Base-by-base conservation (phyloP, 192 early-diverging fungal genomes). In the Linnemannia elongata region DNA sequence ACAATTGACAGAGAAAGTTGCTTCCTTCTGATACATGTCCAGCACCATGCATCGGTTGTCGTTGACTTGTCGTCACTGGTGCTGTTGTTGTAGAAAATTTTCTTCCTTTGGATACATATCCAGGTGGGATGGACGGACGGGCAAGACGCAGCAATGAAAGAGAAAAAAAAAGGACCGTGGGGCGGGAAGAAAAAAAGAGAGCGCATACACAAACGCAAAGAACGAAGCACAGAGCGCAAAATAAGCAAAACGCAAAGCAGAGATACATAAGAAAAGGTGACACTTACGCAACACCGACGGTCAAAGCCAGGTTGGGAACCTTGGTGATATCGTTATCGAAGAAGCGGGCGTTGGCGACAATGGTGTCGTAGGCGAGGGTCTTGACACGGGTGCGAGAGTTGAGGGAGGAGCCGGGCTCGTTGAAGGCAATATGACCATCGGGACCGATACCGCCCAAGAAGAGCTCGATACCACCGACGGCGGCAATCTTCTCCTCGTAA, bases 391-490 rank as follows among this genome's bases (percentile, higher is more conserved):
- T 97, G 76, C 95, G 92, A 27, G 94, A 95, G 73, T 91, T 92
- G 74, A 97, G 90, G 49, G 95, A 96, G 66, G 95, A 96, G 30
- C 96, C 96, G 38, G 96, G 96, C 85, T 97, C 96, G 86, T 97
- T 97, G 90, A 97, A 97, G 49, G 96, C 96, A 88, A 97, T 96
- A 85, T 97, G 96, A 80, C 96, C 96, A 89, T 97, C 96, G 20
- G 96, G 96, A 42, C 96, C 96, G 75, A 97, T 97, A 81, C 96
- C 95, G 81, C 96, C 96, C 82, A 97, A 87, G 85, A 96, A 96
- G 22, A 97, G 92, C 91, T 97, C 96, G 72, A 97, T 95, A 33
- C 96, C 96, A 22, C 96, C 96, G 41, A 94, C 93, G 9, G 91
- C 90, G 42, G 91, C 90, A 77, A 97, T 97, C 88, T 94, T 94